A percentile compares a stretch with the other conserved stretches of the same genome.
Evolutionary conservation across 139 green algal genomes (phyloP).

Genomic region (Chlamydomonas urium): DNA sequence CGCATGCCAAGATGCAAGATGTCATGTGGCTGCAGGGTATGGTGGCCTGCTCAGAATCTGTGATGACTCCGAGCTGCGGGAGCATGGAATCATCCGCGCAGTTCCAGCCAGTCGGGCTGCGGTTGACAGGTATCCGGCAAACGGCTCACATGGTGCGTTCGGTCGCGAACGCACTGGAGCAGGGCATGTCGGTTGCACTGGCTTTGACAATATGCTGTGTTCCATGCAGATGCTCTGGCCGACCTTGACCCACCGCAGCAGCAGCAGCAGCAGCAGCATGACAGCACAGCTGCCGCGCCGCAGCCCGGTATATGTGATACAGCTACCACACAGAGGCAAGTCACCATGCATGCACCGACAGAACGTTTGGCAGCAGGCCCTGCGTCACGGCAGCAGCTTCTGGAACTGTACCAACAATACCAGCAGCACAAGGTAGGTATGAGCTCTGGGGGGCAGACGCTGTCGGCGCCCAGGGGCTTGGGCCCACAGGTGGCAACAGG

Average conservation of each 20-base stretch:
- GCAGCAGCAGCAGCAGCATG: not conserved
- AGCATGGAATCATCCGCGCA: constrained; percentile 5
- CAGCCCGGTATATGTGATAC: not conserved
- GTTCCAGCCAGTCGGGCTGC: not conserved
- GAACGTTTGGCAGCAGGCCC: not conserved
- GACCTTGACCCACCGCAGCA: not conserved
- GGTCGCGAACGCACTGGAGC: too few relatives aligned
- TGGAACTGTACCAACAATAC: constrained; percentile 13
- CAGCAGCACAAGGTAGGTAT: constrained; percentile 1
- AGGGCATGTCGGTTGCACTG: too few relatives aligned
- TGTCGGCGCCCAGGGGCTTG: not conserved
- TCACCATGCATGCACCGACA: not conserved
- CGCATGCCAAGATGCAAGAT: not conserved
- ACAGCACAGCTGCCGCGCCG: not conserved
- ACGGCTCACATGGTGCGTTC: not conserved
- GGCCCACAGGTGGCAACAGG: not conserved
- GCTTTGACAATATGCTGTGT: too few relatives aligned
- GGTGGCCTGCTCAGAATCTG: constrained; percentile 12
- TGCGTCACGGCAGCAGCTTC: constrained; percentile 2
- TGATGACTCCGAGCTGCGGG: constrained; percentile 11
- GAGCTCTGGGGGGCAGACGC: not conserved
- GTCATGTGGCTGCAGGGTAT: not conserved
- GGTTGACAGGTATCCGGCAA: not conserved
- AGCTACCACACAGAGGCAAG: not conserved
- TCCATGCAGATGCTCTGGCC: not conserved